Base-by-base conservation (phyloP, 148 eudicot genomes). In the Euryodendron excelsum region DNA sequence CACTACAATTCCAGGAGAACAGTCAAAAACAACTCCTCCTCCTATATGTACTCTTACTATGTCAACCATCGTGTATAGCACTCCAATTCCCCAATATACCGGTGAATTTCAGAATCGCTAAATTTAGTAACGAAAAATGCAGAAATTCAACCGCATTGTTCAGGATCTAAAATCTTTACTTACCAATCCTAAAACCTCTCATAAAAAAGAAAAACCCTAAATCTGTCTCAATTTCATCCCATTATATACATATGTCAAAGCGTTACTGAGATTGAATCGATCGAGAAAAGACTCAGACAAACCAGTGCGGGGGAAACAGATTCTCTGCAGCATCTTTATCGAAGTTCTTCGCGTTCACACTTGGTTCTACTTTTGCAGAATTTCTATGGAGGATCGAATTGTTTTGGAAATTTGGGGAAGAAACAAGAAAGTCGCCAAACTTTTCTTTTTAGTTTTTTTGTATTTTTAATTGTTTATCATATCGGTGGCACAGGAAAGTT, bases 301-400 rank as follows among this genome's bases (percentile, higher is more conserved):
- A 79, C 82, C 82, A 64, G 39, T 20, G 28, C 15, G n/a, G 47
- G 50, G 56, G 18, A 65, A 11, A 53, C 34, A 73, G 72, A 73
- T 53, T 73, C 82, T 6, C 55, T 11, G 69, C 34, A 39, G 21
- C 80, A 27, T 69, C 3, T 39, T 68, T 69, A 56, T 41, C 0
- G 62, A 30, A 63, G 25, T 45, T 10, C 15, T 11, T 47, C 12
- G 53, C 21, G 59, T 45, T 75, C 58, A 44, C 28, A 75, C 5
- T 21, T 3, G 1, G 8, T 9, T 12, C 2, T 13, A 25, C 52
- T 41, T 27, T 41, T 27, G 68, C 66, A 14, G 37, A 18, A 39
- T 18, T 60, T 11, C 55, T 59, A 41, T 39, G 56, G 77, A 17
- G 39, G 48, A 74, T 60, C 53, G 67, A 44, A 74, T 36, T 15